phyloP scores from a whole-genome alignment of 1,139 yeast species.

The Taphrina populina region DNA sequence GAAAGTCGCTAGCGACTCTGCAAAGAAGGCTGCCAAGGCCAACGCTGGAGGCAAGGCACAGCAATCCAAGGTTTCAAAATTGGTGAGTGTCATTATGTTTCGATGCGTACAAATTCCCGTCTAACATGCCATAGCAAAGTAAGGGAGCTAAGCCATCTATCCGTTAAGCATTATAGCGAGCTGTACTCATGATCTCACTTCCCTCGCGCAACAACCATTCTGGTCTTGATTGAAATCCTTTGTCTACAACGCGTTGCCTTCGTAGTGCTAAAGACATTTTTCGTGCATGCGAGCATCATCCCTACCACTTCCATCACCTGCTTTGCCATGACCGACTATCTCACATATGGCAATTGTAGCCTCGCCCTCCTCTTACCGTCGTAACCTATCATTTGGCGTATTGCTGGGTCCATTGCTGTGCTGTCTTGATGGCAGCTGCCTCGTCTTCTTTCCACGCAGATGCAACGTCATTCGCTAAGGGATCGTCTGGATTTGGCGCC shows the following conservation, averaged over 20 bases:
- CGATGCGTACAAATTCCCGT: not conserved
- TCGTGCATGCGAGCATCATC: no score
- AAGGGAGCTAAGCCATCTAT: constrained; percentile 20
- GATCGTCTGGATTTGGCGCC: constrained; percentile 98
- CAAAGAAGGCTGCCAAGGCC: constrained; percentile 84
- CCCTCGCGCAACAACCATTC: no score
- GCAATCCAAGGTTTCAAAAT: constrained; percentile 59
- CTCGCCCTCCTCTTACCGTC: no score
- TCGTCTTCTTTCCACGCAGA: constrained; percentile 92
- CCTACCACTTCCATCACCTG: no score
- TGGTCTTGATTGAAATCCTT: no score
- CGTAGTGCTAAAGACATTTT: no score
- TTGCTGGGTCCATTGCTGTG: constrained; percentile 40
- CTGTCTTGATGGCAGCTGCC: constrained; percentile 64
- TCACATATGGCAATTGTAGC: no score
- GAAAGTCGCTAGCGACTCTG: constrained; percentile 87
- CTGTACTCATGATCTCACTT: constrained; percentile 13
- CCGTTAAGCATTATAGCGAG: constrained; percentile 24
- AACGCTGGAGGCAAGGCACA: constrained; percentile 69
- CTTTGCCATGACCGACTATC: no score
- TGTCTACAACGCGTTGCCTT: no score
- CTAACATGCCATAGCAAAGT: constrained; percentile 5
- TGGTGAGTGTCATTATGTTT: constrained; percentile 39
- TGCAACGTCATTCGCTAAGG: constrained; percentile 95
- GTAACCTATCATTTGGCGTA: constrained; percentile 38